Base-by-base conservation (phyloP, 2,329 filamentous ascomycete genomes). In the Xylariaceae sp. region DNA sequence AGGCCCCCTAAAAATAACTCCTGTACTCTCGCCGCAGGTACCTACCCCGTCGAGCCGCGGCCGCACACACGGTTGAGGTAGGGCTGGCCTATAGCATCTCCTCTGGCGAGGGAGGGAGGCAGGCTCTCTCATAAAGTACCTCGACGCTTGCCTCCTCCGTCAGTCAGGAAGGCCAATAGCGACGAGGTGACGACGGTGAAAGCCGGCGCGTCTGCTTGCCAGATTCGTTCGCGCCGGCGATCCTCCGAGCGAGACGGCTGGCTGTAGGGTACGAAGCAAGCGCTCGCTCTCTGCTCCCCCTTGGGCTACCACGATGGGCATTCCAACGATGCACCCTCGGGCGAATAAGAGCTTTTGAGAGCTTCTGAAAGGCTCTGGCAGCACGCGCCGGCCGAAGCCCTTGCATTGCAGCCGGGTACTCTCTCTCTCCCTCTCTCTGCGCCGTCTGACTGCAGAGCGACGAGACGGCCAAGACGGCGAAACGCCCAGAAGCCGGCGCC, bases 1-100 rank as follows among this genome's bases (percentile, higher is more conserved):
- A 51, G 39, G 31, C 36, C 32, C 37, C 43, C 55, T 53, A 57
- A 57, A 57, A 58, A 56, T 54, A 56, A 49, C 42, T 29, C 33
- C 39, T 44, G 31, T n/a, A n/a, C n/a, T n/a, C n/a, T n/a, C n/a
- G n/a, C n/a, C n/a, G n/a, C n/a, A n/a, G n/a, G n/a, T n/a, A n/a
- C n/a, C n/a, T n/a, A n/a, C n/a, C n/a, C n/a, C n/a, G n/a, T n/a
- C n/a, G n/a, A n/a, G n/a, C n/a, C n/a, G n/a, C n/a, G n/a, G n/a
- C n/a, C n/a, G n/a, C n/a, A n/a, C n/a, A n/a, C n/a, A n/a, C n/a
- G n/a, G n/a, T n/a, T n/a, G n/a, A n/a, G n/a, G 19, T 46, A 44
- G 36, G 40, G 35, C 39, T 43, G 31, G 45, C 34, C 37, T 26
- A 28, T 30, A 40, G 34, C 36, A 42, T 39, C 31, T 23, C 16